Evolutionary conservation across 23 red algal genomes (phyloP).

Genomic region (Gracilaria domingensis): DNA sequence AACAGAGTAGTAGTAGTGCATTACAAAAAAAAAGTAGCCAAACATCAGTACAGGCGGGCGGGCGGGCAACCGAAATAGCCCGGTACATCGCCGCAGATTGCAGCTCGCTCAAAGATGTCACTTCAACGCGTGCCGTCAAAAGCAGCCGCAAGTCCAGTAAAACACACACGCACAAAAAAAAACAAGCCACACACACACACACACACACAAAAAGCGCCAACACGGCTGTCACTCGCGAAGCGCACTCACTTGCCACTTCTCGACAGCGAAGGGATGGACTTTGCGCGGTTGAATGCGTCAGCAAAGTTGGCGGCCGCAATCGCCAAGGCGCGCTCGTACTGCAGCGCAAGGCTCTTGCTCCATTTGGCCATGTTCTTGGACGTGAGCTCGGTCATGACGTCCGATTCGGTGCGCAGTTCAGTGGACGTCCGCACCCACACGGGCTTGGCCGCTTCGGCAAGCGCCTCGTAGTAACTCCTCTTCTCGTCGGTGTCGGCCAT

Average conservation of each 20-base stretch:
- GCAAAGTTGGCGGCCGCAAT: conserved; percentile 78
- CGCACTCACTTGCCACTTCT: conserved; percentile 31
- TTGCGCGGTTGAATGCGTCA: conserved; percentile 70
- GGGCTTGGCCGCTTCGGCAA: conserved; percentile 74
- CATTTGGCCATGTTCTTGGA: conserved; percentile 77
- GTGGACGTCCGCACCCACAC: conserved; percentile 73
- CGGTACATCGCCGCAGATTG: too few relatives aligned
- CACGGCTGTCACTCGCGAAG: not conserved
- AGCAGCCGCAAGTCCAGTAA: too few relatives aligned
- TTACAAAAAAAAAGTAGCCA: too few relatives aligned
- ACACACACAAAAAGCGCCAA: not conserved
- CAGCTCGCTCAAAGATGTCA: too few relatives aligned
- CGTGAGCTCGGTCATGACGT: conserved; percentile 75
- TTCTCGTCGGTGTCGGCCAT: conserved; percentile 77
- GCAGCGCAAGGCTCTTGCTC: conserved; percentile 65
- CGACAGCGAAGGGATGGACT: conserved; percentile 56
- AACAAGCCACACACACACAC: not conserved
- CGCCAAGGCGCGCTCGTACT: conserved; percentile 63
- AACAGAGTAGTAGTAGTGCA: too few relatives aligned
- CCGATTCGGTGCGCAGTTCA: conserved; percentile 65
- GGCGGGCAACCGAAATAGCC: too few relatives aligned
- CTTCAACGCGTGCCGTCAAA: too few relatives aligned
- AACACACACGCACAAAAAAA: not conserved
- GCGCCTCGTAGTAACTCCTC: conserved; percentile 77
- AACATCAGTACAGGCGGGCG: too few relatives aligned